A percentile compares a stretch with the other conserved stretches of the same genome.
Conservation (phyloP, 73 alveolate genomes). For the Symbiodinium natans region DNA sequence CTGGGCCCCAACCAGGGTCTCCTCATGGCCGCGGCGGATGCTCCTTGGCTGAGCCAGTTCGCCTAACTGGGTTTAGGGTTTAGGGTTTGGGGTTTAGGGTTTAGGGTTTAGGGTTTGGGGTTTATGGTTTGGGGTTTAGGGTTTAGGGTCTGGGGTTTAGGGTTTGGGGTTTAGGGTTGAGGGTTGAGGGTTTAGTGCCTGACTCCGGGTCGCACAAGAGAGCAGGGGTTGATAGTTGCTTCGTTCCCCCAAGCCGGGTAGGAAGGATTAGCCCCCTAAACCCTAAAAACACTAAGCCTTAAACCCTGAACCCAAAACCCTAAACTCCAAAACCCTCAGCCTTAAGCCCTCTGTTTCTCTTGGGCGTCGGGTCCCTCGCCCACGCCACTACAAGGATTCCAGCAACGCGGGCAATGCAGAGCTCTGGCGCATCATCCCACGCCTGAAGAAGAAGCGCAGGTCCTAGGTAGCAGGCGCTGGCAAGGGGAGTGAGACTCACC, state of each 20-base stretch:
- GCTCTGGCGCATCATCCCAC: conserved; percentile 86
- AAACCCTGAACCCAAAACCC: too few relatives aligned
- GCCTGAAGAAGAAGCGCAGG: conserved; percentile 10
- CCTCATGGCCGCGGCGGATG: conserved; percentile 72
- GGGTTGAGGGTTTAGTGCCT: too few relatives aligned
- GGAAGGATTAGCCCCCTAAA: too few relatives aligned
- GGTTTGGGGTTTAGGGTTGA: too few relatives aligned
- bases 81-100: neutral
- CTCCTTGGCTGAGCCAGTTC: neutral
- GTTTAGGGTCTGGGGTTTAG: neutral
- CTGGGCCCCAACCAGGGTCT: conserved; percentile 94
- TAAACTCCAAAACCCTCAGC: neutral
- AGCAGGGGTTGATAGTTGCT: too few relatives aligned
- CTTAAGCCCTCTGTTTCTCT: neutral
- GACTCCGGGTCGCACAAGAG: too few relatives aligned
- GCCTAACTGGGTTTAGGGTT: neutral
- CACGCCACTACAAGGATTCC: neutral
- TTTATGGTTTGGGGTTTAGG: neutral
- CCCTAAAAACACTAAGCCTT: neutral
- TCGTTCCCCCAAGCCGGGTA: too few relatives aligned
- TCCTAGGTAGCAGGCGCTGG: too few relatives aligned
- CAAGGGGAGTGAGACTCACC: too few relatives aligned
- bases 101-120: neutral
- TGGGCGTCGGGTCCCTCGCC: too few relatives aligned
- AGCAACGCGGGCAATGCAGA: conserved; percentile 55